phyloP scores from a whole-genome alignment of 73 alveolate species.

The Paramecium sonneborni region DNA sequence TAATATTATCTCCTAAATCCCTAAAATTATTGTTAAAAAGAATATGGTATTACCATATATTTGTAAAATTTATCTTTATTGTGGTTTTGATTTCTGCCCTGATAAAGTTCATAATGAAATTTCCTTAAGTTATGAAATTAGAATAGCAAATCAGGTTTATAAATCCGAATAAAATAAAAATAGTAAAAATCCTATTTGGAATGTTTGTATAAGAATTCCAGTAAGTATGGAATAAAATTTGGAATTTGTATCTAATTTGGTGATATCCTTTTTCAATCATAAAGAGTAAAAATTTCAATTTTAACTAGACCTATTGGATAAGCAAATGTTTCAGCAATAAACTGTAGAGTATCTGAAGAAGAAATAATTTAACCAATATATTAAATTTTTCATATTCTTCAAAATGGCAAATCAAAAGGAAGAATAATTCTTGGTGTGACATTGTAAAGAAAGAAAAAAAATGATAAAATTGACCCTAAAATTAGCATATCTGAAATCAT shows the following conservation, averaged over 20 bases:
- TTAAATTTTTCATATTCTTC: conserved; percentile 54
- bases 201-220: background rate
- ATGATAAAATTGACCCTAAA: background rate
- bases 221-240: conserved; percentile 57
- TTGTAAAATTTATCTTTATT: conserved; percentile 21
- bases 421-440: conserved; percentile 68
- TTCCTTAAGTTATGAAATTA: background rate
- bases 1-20: background rate
- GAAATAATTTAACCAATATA: conserved; percentile 28
- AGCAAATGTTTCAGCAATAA: conserved; percentile 39
- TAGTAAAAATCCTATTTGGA: conserved; percentile 66
- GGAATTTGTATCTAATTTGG: conserved; percentile 57
- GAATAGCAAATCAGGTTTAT: conserved; percentile 8
- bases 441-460: conserved; percentile 48
- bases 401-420: conserved; percentile 63
- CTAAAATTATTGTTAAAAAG: conserved; percentile 47
- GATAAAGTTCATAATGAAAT: background rate
- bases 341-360: conserved; percentile 36
- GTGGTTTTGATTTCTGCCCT: conserved; percentile 62
- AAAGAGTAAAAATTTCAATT: background rate
- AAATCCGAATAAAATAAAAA: conserved; percentile 14
- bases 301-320: conserved; percentile 5
- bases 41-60: conserved; percentile 14
- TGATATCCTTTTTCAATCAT: conserved; percentile 7
- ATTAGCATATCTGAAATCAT: background rate